Base-by-base conservation (phyloP, 2,329 filamentous ascomycete genomes). In the Trichoderma sp. region DNA sequence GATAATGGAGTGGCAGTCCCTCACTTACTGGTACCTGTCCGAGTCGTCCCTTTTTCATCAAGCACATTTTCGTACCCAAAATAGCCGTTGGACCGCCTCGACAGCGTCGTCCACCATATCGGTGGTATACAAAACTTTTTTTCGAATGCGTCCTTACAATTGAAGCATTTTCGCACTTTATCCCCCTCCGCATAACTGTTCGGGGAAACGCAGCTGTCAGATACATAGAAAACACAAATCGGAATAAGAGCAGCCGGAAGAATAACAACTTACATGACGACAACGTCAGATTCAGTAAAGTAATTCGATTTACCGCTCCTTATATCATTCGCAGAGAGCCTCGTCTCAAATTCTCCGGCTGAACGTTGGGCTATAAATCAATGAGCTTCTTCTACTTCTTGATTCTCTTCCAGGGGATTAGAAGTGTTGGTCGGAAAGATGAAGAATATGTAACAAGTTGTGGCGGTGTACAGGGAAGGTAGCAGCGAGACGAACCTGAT, bases 41-140 rank as follows among this genome's bases (percentile, higher is more conserved):
- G 54, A 16, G 3, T 32, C 1, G 1, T 49, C 5, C 68, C 61
- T 34, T 34, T 21, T 0, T 72, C 59, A 30, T 71, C 66, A 6
- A 70, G 52, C 11, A 70, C 16, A 34, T 70, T 66, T 21, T 77
- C 75, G 58, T 75, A 76, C 0, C 80, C 80, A 70, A 82, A 80
- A 37, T 81, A 80, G 0, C 80, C 81, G n/a, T 81, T 82, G 2
- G 79, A 76, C 43, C 76, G 76, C 16, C 71, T 71, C 52, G 73
- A 76, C 43, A 77, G 75, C 5, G 74, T 70, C 1, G 77, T 74
- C 80, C 80, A 82, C 78, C 78, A 82, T 0, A 75, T 43, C 14
- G 75, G 68, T 1, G 79, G 78, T 14, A 81, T 77, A 2, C 28
- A 30, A 52, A 78, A 77, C 0, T 28, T 65, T 1, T 73, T 16